Percentiles rank a stretch among this genome's conserved stretches.
phyloP scores from a whole-genome alignment of 257 asterid genomes.

The Jacaranda copaia region DNA sequence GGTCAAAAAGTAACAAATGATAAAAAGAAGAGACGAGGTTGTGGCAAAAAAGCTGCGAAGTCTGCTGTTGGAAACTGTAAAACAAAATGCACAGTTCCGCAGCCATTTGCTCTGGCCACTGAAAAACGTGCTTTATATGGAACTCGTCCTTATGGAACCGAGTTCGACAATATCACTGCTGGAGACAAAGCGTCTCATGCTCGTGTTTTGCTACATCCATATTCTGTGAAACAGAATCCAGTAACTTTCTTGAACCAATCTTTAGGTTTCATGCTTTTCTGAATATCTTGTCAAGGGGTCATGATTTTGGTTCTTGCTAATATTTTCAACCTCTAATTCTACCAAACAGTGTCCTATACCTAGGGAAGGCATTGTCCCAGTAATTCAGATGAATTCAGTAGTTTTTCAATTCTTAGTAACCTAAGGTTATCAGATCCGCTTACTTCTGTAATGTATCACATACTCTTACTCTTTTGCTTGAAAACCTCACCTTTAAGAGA shows the following conservation, averaged over 20 bases:
- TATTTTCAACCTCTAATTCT: conserved; percentile 5
- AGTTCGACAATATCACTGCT: conserved; percentile 43
- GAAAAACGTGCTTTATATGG: conserved; percentile 79
- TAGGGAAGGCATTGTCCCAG: not conserved
- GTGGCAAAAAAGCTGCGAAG: conserved; percentile 49
- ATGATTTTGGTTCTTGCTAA: conserved; percentile 16
- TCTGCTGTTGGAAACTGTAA: conserved; percentile 61
- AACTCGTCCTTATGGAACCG: conserved; percentile 55
- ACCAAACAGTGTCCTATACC: not conserved
- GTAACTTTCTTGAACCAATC: conserved; percentile 42
- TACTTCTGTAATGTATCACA: not conserved
- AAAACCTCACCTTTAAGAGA: not conserved
- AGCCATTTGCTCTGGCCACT: conserved; percentile 89
- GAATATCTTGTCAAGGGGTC: not conserved
- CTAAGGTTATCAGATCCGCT: not conserved
- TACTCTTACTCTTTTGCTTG: not conserved
- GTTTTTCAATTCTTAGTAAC: conserved; percentile 9
- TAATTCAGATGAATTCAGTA: not conserved
- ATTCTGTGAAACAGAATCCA: conserved; percentile 53
- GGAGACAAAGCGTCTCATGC: conserved; percentile 46
- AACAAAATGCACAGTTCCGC: conserved; percentile 78
- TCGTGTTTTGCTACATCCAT: conserved; percentile 41
- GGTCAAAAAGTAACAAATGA: conserved; percentile 45
- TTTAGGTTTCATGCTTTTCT: conserved; percentile 24
- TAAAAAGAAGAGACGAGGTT: conserved; percentile 45